These are phyloP conservation scores for Aspergillus caelatus DNA, from an alignment of 2,329 filamentous ascomycete genomes.

Conservation along the genomic window DNA sequence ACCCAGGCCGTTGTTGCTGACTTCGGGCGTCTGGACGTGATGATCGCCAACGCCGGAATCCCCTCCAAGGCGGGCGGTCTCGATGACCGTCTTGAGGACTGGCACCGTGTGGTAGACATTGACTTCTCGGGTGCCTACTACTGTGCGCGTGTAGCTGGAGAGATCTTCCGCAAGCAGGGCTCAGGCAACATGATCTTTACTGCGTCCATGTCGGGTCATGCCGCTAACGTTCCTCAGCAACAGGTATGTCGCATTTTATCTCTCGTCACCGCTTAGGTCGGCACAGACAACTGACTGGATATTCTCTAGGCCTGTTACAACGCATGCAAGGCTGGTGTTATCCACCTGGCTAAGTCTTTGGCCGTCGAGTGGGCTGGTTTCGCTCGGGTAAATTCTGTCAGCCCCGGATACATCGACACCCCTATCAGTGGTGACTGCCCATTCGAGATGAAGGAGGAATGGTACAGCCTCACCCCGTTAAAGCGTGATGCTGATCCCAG, in stretches of 20 bases:
- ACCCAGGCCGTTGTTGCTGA: background rate
- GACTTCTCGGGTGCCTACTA: slow-evolving; percentile 44
- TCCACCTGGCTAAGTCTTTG: slow-evolving; percentile 41
- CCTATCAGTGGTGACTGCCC: background rate
- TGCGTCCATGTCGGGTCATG: slow-evolving; percentile 36
- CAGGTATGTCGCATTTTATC: slow-evolving; percentile 27
- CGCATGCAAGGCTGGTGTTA: slow-evolving; percentile 35
- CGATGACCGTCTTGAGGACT: slow-evolving; percentile 42
- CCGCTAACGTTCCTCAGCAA: slow-evolving; percentile 43
- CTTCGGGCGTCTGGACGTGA: slow-evolving; percentile 71
- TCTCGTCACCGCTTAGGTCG: background rate
- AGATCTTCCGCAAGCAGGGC: slow-evolving; percentile 38
- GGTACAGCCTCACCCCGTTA: background rate
- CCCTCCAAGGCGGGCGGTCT: slow-evolving; percentile 54
- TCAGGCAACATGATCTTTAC: slow-evolving; percentile 42
- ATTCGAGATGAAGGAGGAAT: background rate
- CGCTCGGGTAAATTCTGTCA: slow-evolving; percentile 42
- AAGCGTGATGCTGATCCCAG: background rate
- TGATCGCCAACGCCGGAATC: slow-evolving; percentile 74
- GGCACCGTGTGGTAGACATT: slow-evolving; percentile 41
- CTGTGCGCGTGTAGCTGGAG: slow-evolving; percentile 39
- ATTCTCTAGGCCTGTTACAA: slow-evolving; percentile 28
- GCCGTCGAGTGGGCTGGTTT: slow-evolving; percentile 42
- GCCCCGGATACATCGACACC: background rate
- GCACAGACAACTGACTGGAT: slow-evolving; percentile 1